Percentiles rank a stretch among this genome's conserved stretches.
phyloP scores from a whole-genome alignment of 768 basidiomycete species.

The Rhizopogon salebrosus region DNA sequence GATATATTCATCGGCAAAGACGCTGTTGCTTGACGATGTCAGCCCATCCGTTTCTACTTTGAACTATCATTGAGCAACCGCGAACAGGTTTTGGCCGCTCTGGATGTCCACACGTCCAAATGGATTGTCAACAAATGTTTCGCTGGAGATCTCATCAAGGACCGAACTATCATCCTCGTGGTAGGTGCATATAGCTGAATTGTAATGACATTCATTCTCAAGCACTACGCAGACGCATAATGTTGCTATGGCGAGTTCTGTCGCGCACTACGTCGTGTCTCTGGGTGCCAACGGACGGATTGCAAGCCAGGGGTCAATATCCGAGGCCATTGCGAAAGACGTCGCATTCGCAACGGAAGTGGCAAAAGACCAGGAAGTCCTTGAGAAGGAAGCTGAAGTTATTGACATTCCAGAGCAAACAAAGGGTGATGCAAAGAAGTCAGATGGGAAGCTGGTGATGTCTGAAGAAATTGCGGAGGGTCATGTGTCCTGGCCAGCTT shows the following conservation, averaged over 20 bases:
- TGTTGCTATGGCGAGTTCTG: conserved; percentile 21
- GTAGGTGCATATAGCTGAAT: conserved; percentile 23
- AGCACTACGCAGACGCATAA: conserved; percentile 24
- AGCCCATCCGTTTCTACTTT: neutral
- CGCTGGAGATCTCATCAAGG: conserved; percentile 38
- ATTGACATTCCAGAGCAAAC: conserved; percentile 15
- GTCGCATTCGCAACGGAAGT: conserved; percentile 21
- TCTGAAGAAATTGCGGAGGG: conserved; percentile 61
- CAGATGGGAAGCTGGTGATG: conserved; percentile 55
- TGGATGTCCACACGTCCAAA: conserved; percentile 52
- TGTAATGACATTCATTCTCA: neutral
- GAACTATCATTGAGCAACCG: neutral
- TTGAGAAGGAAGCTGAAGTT: conserved; percentile 12
- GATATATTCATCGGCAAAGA: conserved; percentile 53
- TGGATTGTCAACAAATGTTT: conserved; percentile 48
- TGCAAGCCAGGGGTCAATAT: conserved; percentile 42
- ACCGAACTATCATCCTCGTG: conserved; percentile 49
- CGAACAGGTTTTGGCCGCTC: conserved; percentile 41
- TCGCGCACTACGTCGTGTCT: conserved; percentile 42
- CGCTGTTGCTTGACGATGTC: conserved; percentile 70
- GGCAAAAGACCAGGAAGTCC: conserved; percentile 9
- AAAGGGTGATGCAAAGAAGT: conserved; percentile 9
- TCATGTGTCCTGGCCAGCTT: conserved; percentile 47
- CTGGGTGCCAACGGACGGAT: conserved; percentile 50
- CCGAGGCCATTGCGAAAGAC: conserved; percentile 41